A percentile compares a stretch with the other conserved stretches of the same genome.
phyloP scores from a whole-genome alignment of 2,329 filamentous ascomycete species.

The Rhynchosporium graminicola region DNA sequence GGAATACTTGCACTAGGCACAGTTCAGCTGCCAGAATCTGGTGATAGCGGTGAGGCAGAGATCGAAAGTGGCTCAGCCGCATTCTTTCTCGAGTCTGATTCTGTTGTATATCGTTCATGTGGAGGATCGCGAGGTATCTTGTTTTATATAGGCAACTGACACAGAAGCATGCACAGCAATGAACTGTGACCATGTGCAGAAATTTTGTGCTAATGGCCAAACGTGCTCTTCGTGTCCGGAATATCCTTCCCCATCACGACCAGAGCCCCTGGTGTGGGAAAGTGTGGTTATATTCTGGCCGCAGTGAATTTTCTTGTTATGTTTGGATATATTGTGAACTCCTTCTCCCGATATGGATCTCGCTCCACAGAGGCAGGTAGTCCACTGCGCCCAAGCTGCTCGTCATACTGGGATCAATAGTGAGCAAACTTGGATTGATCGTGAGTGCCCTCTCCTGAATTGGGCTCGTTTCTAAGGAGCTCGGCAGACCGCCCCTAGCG shows the following conservation, averaged over 20 bases:
- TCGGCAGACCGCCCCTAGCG: neutral
- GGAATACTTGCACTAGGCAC: conserved; percentile 27
- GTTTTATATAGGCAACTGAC: conserved; percentile 23
- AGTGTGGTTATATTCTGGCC: neutral
- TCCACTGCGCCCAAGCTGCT: neutral
- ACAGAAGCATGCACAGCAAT: neutral
- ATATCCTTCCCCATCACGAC: too few species aligned
- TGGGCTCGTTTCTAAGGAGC: neutral
- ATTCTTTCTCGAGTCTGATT: conserved; percentile 21
- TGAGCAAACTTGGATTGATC: conserved; percentile 10
- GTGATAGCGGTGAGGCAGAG: conserved; percentile 15
- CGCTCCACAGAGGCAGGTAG: neutral
- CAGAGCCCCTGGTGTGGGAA: too few species aligned
- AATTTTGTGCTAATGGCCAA: conserved; percentile 3
- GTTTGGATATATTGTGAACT: neutral
- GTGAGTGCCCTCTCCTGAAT: neutral
- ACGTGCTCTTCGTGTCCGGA: too few species aligned
- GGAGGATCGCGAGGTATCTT: conserved; percentile 24
- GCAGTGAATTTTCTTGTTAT: neutral
- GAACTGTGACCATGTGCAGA: neutral
- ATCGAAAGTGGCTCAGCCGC: conserved; percentile 20
- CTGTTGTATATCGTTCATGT: conserved; percentile 25
- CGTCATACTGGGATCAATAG: neutral
- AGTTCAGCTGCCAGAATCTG: conserved; percentile 23
- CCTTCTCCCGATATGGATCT: neutral